Evolutionary conservation across 768 basidiomycete genomes (phyloP), one percentile per base, ranked within the genome.

Genomic region (Suillus spraguei): DNA sequence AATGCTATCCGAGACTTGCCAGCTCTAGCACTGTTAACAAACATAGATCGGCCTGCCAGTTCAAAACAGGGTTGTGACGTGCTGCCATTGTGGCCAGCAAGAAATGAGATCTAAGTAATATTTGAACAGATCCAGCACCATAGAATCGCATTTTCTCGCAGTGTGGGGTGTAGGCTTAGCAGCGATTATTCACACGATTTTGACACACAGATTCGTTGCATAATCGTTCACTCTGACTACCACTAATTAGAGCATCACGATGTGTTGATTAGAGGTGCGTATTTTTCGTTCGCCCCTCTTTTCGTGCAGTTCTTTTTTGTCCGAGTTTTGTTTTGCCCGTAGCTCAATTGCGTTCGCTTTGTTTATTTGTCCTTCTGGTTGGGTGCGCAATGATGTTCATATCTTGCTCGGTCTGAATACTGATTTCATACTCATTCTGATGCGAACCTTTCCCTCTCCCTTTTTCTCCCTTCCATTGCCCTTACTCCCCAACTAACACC

Each of bases 191-290:
- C n/a, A n/a, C n/a, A n/a, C n/a, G n/a, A n/a, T n/a, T n/a, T n/a
- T n/a, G n/a, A n/a, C n/a, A n/a, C n/a, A n/a, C n/a, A n/a, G n/a
- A n/a, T n/a, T n/a, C n/a, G n/a, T n/a, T n/a, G n/a, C n/a, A n/a
- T n/a, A n/a, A n/a, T n/a, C n/a, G n/a, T n/a, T n/a, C n/a, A n/a
- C n/a, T n/a, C n/a, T 82, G 7, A n/a, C n/a, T n/a, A n/a, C n/a
- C n/a, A n/a, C n/a, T n/a, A n/a, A n/a, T n/a, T n/a, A n/a, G 79
- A 83, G 62, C 91, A 90, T 65, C 87, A 92, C 65, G 78, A 81
- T 13, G 86, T 85, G 60, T 80, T 92, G 50, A 84, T 90, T 53
- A 82, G 81, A 68, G 81, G 90, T 91, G 63, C 33, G 88, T 81
- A 16, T 67, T 38, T 38, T 22, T 36, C 11, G 6, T 36, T 22